Base-by-base conservation (phyloP, 2,329 filamentous ascomycete genomes). In the Paraphaeosphaeria minitans region DNA sequence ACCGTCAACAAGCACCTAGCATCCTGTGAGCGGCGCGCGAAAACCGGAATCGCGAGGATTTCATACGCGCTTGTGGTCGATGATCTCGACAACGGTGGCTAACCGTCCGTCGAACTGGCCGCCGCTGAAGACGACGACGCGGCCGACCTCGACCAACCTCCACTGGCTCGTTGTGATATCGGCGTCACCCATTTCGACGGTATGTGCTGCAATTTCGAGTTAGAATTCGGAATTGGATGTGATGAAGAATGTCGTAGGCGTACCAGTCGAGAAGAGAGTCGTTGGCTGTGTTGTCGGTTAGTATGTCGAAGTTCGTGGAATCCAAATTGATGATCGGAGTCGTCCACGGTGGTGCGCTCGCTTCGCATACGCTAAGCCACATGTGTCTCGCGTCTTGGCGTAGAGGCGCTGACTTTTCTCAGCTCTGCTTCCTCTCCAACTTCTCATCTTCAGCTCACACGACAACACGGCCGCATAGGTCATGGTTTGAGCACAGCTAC, bases 1-100 rank as follows among this genome's bases (percentile, higher is more conserved):
- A 80, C 94, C 94, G 82, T 99, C 95, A 80, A 99, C 87, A 80
- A 99, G 89, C 83, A 93, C 92, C 95, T 99, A 81, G 67, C 75
- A 62, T 41, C 66, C 51, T 65, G 68, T 78, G 63, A 75, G 73
- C 61, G 56, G 61, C 68, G 65, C 65, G 60, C 65, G 58, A 49
- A 45, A 66, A 56, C 51, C 62, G 48, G 56, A 53, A 55, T 59
- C 56, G 60, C 62, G 58, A 53, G 51, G 19, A 57, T 55, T 79
- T 92, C 95, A 80, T 96, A 99, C 95, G 84, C 95, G 93, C 89
- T 97, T 97, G 90, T 99, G 94, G 85, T 99, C 95, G 85, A 99
- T 95, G 83, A 99, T 98, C 89, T 99, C 94, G 83, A 97, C 93
- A 78, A 99, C 94, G 77, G 89, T 85, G 77, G 93, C 96, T 76